These are phyloP conservation scores for Batkoa obscura DNA, from an alignment of 371 early-diverging fungal genomes.

Conservation along the genomic window DNA sequence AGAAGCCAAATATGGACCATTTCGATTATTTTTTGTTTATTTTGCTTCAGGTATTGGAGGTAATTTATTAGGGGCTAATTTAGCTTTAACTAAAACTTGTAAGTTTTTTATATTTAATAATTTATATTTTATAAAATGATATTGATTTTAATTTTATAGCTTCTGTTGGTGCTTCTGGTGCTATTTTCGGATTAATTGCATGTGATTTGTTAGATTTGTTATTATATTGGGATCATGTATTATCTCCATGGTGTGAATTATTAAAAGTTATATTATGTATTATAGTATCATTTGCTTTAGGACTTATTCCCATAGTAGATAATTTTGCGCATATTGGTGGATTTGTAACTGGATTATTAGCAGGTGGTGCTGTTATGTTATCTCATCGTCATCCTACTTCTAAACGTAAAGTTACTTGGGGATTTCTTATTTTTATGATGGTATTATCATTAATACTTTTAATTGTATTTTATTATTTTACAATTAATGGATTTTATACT, in stretches of 20 bases:
- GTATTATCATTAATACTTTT: conserved; percentile 17
- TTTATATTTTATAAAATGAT: no score
- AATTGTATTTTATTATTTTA: conserved; percentile 5
- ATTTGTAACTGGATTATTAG: conserved; percentile 24
- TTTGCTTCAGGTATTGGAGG: conserved; percentile 56
- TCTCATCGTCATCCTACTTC: no score
- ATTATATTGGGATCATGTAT: conserved; percentile 59
- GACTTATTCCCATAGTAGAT: conserved; percentile 51
- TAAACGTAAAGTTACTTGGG: conserved; percentile 17
- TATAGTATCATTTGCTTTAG: conserved; percentile 36
- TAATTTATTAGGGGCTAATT: conserved; percentile 57
- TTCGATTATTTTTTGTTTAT: conserved; percentile 51
- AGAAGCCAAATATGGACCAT: conserved; percentile 56
- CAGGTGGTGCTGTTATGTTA: conserved; percentile 26
- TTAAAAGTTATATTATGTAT: conserved; percentile 15
- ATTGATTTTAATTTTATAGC: conserved; percentile 12
- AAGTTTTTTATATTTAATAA: conserved; percentile 10
- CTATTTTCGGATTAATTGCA: conserved; percentile 64
- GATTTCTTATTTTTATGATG: conserved; percentile 17
- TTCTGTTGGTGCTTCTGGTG: conserved; percentile 67
- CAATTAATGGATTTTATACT: conserved; percentile 25
- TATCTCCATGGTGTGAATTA: conserved; percentile 9
- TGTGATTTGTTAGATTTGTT: conserved; percentile 59
- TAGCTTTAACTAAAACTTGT: conserved; percentile 27
- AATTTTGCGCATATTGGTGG: conserved; percentile 69